Conservation (phyloP, 148 eudicot species). For the Amaranthus palmeri region DNA sequence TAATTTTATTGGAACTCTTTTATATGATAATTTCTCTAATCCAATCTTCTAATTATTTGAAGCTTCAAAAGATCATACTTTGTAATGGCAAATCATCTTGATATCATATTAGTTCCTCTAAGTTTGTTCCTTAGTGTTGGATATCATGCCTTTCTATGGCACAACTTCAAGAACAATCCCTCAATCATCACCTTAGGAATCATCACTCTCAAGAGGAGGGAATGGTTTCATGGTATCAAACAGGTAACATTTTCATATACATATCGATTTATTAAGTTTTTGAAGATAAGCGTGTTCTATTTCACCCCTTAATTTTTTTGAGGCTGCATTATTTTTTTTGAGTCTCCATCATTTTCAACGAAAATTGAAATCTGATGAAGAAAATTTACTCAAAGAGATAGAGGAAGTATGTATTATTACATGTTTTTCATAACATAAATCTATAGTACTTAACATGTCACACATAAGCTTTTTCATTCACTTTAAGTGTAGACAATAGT, state of each 20-base stretch:
- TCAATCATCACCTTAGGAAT: conserved; percentile 27
- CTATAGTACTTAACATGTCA: too few species aligned
- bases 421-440: too few species aligned
- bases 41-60: neutral
- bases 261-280: too few species aligned
- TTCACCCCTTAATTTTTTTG: too few species aligned
- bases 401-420: too few species aligned
- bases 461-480: too few species aligned
- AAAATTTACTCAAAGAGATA: too few species aligned
- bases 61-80: conserved; percentile 7
- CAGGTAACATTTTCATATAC: conserved; percentile 26
- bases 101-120: conserved; percentile 28
- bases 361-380: too few species aligned
- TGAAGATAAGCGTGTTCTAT: too few species aligned
- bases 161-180: conserved; percentile 31
- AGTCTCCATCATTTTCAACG: too few species aligned
- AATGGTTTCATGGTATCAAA: conserved; percentile 40
- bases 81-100: conserved; percentile 19
- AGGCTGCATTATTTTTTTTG: too few species aligned
- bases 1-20: neutral
- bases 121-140: conserved; percentile 29
- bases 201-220: conserved; percentile 30
- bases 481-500: too few species aligned
- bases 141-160: conserved; percentile 36
- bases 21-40: neutral